Evolutionary conservation across 768 basidiomycete species (phyloP).

Genomic region (Plicaturopsis crispa): DNA sequence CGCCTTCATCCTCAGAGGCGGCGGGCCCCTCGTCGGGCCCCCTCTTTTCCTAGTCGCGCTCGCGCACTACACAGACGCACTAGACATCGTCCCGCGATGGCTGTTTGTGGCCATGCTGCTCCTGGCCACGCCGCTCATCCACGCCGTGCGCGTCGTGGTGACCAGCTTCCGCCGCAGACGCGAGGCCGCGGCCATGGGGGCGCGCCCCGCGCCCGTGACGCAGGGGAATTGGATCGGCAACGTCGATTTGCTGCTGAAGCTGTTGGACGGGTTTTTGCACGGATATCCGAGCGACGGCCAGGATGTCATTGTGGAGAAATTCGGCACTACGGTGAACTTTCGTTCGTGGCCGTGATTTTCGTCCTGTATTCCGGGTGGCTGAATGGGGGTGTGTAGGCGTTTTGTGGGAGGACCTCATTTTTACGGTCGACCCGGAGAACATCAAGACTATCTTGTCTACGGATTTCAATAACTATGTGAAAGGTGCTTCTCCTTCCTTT

Average conservation of each 20-base stretch:
- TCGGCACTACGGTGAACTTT: neutral
- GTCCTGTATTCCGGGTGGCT: neutral
- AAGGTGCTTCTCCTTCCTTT: constrained; percentile 28
- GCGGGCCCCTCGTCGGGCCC: too few species aligned
- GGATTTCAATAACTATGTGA: constrained; percentile 51
- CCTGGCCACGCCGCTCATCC: constrained; percentile 25
- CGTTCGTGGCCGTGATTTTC: neutral
- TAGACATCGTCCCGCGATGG: constrained; percentile 28
- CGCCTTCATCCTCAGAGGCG: too few species aligned
- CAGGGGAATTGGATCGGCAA: constrained; percentile 36
- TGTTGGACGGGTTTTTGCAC: constrained; percentile 27
- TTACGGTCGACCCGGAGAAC: constrained; percentile 46
- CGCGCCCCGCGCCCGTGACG: constrained; percentile 31
- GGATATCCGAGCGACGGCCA: constrained; percentile 31
- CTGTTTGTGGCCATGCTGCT: constrained; percentile 21
- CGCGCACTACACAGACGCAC: too few species aligned
- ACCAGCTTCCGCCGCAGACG: constrained; percentile 22
- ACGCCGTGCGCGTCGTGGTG: constrained; percentile 21
- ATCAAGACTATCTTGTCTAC: constrained; percentile 51
- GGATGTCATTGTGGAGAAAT: neutral
- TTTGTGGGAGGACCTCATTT: constrained; percentile 35
- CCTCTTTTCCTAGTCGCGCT: too few species aligned
- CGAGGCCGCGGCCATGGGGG: constrained; percentile 36
- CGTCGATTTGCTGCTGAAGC: constrained; percentile 29
- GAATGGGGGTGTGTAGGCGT: constrained; percentile 28